Evolutionary conservation across 2,329 filamentous ascomycete genomes (phyloP), one percentile per base, ranked within the genome.

Genomic region (Venturia effusa): DNA sequence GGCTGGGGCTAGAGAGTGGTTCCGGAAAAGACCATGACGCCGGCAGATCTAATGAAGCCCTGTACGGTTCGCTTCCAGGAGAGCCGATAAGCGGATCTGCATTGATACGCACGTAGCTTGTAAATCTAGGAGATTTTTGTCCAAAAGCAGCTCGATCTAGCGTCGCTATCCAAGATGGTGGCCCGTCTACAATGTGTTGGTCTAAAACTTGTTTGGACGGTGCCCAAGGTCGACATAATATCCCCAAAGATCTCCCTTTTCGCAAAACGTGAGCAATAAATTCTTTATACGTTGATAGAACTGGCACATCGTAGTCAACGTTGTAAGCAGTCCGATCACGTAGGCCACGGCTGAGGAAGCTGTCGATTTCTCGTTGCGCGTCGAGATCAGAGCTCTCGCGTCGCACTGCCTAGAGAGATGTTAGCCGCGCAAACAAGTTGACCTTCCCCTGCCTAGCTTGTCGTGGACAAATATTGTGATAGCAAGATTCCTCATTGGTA

Each of bases 21-120:
- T n/a, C 41, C 24, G 59, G 59, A 32, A 61, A 61, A 11, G 17
- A 4, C 59, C 59, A 61, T 4, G 17, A 61, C 7, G 59, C 59
- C 7, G 59, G 59, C 41, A 61, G 34, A 19, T 37, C 34, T 11
- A 61, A 27, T 11, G 59, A 61, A 32, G 59, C 59, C 15, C 27
- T 61, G 37, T 61, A 61, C 2, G 59, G 17, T 3, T 15, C 59
- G 24, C 15, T 61, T 4, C 59, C 59, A 17, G 73, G 73, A 2
- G 66, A 13, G 0, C 74, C 74, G 1, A 76, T 73, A 0, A 77
- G 66, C 0, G 73, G 68, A 41, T 76, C 74, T 8, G 74, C 74
- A 64, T 76, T 74, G 59, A 61, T 45, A 22, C 59, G 59, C 5
- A 61, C 59, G 32, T 61, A 61, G 37, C 59, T 40, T 41, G 30